Evolutionary conservation across 805 yeast species (phyloP).

Genomic region (Pichia insulana): DNA sequence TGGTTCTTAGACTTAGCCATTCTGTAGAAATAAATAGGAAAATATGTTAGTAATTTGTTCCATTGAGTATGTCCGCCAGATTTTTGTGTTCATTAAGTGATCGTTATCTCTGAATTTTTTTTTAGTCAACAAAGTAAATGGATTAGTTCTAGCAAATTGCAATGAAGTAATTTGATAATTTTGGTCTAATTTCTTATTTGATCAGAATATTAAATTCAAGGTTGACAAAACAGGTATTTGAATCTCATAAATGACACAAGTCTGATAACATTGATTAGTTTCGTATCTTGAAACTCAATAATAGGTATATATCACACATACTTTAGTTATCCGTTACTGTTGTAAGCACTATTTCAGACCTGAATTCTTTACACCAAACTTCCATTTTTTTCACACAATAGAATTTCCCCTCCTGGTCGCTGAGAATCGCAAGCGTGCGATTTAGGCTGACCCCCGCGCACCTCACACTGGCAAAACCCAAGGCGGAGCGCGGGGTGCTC

Average conservation of each 20-base stretch:
- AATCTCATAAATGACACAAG: no score
- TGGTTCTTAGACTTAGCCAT: constrained; percentile 99
- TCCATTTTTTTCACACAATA: neutral
- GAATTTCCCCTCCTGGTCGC: neutral
- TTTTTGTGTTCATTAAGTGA: no score
- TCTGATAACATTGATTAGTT: no score
- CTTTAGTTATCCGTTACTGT: neutral
- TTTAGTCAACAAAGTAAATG: no score
- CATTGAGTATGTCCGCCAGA: no score
- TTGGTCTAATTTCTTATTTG: no score
- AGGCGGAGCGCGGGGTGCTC: constrained; percentile 2
- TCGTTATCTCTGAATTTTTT: no score
- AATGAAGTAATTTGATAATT: no score
- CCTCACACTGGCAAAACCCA: neutral
- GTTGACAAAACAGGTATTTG: no score
- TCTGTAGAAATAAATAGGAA: constrained; percentile 14
- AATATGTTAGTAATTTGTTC: constrained; percentile 6
- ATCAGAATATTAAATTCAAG: no score
- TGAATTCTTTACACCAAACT: neutral
- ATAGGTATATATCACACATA: neutral
- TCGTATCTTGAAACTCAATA: no score
- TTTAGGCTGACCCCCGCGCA: neutral
- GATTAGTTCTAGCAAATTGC: no score
- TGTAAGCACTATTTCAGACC: neutral
- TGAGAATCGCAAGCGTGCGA: neutral